A percentile compares a stretch with the other conserved stretches of the same genome.
phyloP scores from a whole-genome alignment of 805 yeast species.

The Schwanniomyces yamadae region DNA sequence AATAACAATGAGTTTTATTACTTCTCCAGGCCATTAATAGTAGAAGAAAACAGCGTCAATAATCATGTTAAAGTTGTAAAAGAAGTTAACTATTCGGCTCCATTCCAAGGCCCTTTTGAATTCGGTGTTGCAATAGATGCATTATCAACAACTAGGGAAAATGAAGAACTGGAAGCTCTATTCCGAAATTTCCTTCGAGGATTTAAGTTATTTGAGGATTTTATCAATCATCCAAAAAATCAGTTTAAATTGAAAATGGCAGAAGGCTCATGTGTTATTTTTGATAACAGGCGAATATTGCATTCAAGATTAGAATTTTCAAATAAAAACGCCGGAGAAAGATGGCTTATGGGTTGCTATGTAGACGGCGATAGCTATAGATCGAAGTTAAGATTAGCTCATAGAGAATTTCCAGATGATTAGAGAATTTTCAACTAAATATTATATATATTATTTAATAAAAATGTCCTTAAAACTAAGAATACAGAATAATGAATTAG shows the following conservation, averaged over 20 bases:
- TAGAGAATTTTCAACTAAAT: neutral
- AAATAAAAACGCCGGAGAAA: conserved; percentile 45
- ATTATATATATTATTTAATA: neutral
- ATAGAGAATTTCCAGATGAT: conserved; percentile 7
- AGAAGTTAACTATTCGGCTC: conserved; percentile 74
- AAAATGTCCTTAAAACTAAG: neutral
- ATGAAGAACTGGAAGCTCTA: conserved; percentile 24
- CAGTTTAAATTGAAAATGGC: conserved; percentile 54
- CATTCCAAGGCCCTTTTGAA: conserved; percentile 79
- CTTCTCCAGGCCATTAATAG: conserved; percentile 61
- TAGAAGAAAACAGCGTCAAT: conserved; percentile 41
- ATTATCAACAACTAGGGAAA: conserved; percentile 36
- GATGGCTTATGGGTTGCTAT: conserved; percentile 79
- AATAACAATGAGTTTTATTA: conserved; percentile 62
- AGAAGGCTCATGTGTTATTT: conserved; percentile 62
- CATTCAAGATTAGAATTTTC: conserved; percentile 56
- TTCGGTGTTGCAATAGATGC: conserved; percentile 42
- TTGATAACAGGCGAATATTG: conserved; percentile 67
- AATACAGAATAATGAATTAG: conserved; percentile 4
- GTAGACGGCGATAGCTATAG: conserved; percentile 68
- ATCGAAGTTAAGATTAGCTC: conserved; percentile 49
- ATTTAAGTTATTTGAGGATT: conserved; percentile 56
- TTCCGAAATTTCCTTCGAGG: conserved; percentile 62
- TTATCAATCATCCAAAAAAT: conserved; percentile 50
- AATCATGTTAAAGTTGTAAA: conserved; percentile 35